A percentile compares a stretch with the other conserved stretches of the same genome.
Conservation (phyloP, 208 protist species). For the Acanthamoeba sp. region DNA sequence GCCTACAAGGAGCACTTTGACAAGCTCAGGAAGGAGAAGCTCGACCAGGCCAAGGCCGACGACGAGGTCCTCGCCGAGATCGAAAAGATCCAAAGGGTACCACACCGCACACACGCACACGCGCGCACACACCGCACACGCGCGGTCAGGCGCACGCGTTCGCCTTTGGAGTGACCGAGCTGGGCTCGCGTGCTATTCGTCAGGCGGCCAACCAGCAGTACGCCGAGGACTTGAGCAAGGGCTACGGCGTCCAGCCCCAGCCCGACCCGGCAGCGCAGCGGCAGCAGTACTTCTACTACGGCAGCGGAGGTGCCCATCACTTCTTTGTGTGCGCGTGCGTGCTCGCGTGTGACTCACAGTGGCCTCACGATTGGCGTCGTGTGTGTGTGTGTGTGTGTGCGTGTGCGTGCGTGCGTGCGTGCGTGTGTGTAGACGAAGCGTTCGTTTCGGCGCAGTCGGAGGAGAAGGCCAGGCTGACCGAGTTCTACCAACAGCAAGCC, state of each 20-base stretch:
- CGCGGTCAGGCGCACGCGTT: too few species aligned
- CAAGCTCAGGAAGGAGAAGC: conserved; percentile 32
- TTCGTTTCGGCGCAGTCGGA: conserved; percentile 8
- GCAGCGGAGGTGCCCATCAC: not conserved
- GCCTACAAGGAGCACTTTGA: conserved; percentile 53
- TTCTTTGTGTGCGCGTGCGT: not conserved
- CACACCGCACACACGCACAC: not conserved
- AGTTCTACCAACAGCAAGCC: conserved; percentile 16
- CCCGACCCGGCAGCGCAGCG: not conserved
- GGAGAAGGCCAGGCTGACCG: not conserved
- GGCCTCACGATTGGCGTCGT: too few species aligned
- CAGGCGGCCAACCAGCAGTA: conserved; percentile 41
- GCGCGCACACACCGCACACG: not conserved
- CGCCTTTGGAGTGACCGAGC: not conserved
- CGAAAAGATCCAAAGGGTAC: conserved; percentile 3
- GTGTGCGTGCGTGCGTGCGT: not conserved
- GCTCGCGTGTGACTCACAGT: too few species aligned
- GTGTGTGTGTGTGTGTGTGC: not conserved
- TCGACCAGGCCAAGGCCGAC: not conserved
- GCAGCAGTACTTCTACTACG: conserved; percentile 24
- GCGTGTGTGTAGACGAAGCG: not conserved
- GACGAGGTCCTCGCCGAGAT: conserved; percentile 17
- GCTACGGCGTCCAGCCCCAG: not conserved
- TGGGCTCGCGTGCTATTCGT: not conserved
- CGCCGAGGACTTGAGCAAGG: not conserved